Evolutionary conservation across 768 basidiomycete species (phyloP), one percentile per base, ranked within the genome.

Genomic region (Cystobasidium ongulense): DNA sequence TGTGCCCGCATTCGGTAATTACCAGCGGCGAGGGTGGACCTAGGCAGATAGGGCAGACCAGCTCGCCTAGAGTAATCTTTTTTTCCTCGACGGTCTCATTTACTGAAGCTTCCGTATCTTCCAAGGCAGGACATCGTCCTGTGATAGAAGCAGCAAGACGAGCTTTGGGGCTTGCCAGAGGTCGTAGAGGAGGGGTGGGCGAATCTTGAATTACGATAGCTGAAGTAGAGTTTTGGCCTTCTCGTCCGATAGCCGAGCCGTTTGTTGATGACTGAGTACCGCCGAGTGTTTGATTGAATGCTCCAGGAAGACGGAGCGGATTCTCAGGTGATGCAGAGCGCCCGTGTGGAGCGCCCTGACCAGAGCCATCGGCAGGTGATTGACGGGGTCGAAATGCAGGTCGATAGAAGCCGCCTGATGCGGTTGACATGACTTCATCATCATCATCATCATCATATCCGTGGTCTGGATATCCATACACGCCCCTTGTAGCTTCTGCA

Each of bases 101-200:
- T 5, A 53, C 8, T 1, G 68, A 36, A 53, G 43, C 11, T 29
- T 71, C 68, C 7, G 29, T 15, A 4, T 52, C 65, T 43, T n/a
- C 41, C n/a, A 59, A 71, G 17, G 29, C 68, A 1, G 46, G 53
- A 59, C 50, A 57, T 36, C 68, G 11, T 29, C 68, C 68, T 33
- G 27, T 71, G 21, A 11, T 52, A 31, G 31, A 33, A 11, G 68
- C 68, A 53, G 52, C 68, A 11, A 54, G 35, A 23, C 68, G 27
- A 35, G 68, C 68, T 39, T 71, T 53, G 59, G 68, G 54, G 29
- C 68, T 71, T 27, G 68, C 68, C 13, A 71, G 54, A 13, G 68
- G 68, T n/a, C 68, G 53, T 5, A 71, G 68, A n/a, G 68, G 68
- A 3, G 68, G 68, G 8, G 68, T 71, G 3, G 68, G 68, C 13